phyloP scores from a whole-genome alignment of 495 filamentous ascomycete genomes.

The Chlorociboria aeruginascens region DNA sequence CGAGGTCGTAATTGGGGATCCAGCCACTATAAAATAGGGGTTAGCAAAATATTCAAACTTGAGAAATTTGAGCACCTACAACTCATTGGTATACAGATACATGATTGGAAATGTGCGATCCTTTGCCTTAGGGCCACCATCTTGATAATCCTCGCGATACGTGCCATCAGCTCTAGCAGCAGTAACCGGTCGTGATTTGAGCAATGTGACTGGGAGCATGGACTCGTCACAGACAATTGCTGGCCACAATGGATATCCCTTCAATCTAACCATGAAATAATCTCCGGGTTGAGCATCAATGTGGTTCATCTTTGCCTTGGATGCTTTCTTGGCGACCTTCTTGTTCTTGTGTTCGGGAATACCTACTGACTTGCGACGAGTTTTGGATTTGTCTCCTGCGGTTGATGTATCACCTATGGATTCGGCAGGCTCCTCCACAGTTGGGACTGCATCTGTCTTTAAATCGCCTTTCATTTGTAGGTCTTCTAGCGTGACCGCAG shows the following conservation, averaged over 20 bases:
- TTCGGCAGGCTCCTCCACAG: conserved; percentile 18
- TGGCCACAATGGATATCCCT: conserved; percentile 85
- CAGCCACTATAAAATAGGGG: conserved; percentile 49
- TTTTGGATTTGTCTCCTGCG: conserved; percentile 30
- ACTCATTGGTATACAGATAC: conserved; percentile 90
- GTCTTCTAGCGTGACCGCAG: conserved; percentile 4
- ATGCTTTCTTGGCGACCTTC: conserved; percentile 77
- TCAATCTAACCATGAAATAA: conserved; percentile 75
- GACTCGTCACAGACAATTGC: conserved; percentile 83
- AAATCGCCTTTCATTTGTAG: conserved; percentile 10
- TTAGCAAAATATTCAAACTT: neutral
- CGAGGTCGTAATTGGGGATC: conserved; percentile 69
- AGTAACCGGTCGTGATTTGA: conserved; percentile 66
- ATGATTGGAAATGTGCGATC: conserved; percentile 86
- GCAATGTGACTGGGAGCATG: conserved; percentile 66
- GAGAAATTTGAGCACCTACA: conserved; percentile 48
- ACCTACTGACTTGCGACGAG: conserved; percentile 51
- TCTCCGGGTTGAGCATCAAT: conserved; percentile 74
- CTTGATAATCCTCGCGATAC: conserved; percentile 70
- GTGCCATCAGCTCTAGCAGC: conserved; percentile 68
- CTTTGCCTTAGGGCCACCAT: conserved; percentile 67
- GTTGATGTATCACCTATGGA: conserved; percentile 18
- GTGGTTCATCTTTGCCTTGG: conserved; percentile 54
- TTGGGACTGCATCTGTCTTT: conserved; percentile 15
- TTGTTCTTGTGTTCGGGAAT: conserved; percentile 59